A percentile compares a stretch with the other conserved stretches of the same genome.
These are phyloP conservation scores for Passiflora organensis DNA, from an alignment of 345 rosid genomes.

Conservation along the genomic window DNA sequence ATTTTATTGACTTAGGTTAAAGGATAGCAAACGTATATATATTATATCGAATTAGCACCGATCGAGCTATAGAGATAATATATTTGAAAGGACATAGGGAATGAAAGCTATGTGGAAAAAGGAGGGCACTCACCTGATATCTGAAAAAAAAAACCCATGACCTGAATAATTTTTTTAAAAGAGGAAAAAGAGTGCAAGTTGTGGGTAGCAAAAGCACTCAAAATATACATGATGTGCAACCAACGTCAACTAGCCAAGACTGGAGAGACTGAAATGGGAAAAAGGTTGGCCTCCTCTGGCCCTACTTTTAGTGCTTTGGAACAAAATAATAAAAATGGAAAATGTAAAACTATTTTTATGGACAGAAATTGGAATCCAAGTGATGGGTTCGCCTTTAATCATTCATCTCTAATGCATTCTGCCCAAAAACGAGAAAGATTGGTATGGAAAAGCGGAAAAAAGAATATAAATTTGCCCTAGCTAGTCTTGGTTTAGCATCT, in stretches of 20 bases:
- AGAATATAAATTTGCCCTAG: neutral
- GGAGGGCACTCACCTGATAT: neutral
- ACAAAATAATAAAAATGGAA: neutral
- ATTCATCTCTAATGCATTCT: constrained; percentile 25
- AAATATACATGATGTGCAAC: constrained; percentile 32
- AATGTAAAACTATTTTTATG: constrained; percentile 16
- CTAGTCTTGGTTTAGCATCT: constrained; percentile 22
- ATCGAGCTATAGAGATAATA: neutral
- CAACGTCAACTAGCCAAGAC: constrained; percentile 16
- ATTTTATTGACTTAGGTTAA: no score
- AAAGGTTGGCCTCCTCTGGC: constrained; percentile 16
- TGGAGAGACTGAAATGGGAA: neutral
- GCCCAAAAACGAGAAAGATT: neutral
- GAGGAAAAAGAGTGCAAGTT: constrained; percentile 28
- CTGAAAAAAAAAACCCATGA: constrained; percentile 1
- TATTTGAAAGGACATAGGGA: constrained; percentile 5
- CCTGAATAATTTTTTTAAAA: constrained; percentile 12
- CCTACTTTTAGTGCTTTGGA: constrained; percentile 33
- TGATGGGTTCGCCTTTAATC: constrained; percentile 37
- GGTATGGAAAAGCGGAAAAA: neutral
- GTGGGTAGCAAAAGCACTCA: constrained; percentile 20
- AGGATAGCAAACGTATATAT: no score
- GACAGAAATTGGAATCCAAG: constrained; percentile 43
- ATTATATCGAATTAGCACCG: constrained; percentile 4
- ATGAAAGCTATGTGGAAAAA: neutral